Percentiles rank a stretch among this genome's conserved stretches.
phyloP scores from a whole-genome alignment of 345 rosid genomes.

The Odontarrhena argentea region DNA sequence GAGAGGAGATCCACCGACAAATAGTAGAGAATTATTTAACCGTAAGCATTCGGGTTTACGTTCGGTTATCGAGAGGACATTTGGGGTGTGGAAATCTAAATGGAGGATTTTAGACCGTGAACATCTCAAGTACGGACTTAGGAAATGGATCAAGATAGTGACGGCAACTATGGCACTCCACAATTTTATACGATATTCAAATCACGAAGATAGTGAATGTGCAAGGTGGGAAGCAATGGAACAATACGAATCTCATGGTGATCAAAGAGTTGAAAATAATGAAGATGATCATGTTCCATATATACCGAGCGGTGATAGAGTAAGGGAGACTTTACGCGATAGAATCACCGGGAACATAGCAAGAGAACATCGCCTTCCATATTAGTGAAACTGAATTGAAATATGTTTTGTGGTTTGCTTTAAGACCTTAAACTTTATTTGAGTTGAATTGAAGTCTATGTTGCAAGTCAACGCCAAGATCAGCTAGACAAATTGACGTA shows the following conservation, averaged over 20 bases:
- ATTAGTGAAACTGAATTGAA: too few relatives aligned
- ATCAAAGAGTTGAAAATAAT: neutral
- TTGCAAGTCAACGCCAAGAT: too few relatives aligned
- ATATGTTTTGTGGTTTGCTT: too few relatives aligned
- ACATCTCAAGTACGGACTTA: slow-evolving; percentile 2
- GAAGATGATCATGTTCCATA: neutral
- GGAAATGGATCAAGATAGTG: neutral
- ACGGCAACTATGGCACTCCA: neutral
- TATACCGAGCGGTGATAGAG: neutral
- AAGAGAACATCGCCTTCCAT: too few relatives aligned
- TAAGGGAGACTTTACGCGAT: neutral
- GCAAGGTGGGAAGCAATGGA: neutral
- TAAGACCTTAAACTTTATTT: too few relatives aligned
- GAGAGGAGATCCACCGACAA: neutral
- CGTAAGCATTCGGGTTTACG: slow-evolving; percentile 4
- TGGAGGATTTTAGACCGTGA: slow-evolving; percentile 16
- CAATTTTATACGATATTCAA: neutral
- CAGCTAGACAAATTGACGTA: too few relatives aligned
- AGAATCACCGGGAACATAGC: too few relatives aligned
- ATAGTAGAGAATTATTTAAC: neutral
- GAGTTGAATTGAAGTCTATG: too few relatives aligned
- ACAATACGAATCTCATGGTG: neutral
- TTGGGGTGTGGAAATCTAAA: slow-evolving; percentile 3
- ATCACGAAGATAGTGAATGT: neutral
- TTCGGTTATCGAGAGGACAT: neutral